Base-by-base conservation (phyloP, 1,284 basidiomycete genomes). In the Tranzscheliella williamsii region DNA sequence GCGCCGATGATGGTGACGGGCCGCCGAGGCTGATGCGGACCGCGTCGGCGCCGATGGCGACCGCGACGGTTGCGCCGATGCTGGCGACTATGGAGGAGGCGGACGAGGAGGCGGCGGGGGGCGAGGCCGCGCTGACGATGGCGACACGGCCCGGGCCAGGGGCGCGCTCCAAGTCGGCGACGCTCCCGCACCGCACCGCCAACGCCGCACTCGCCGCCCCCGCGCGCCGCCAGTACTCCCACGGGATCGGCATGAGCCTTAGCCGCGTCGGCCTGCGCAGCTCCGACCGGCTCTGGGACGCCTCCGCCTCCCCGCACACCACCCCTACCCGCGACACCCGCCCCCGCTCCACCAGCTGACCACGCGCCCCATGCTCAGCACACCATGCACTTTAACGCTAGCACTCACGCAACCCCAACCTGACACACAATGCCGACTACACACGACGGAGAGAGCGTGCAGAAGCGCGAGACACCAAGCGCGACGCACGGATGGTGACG, bases 171-270 rank as follows among this genome's bases (percentile, higher is more conserved):
- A 55, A 52, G 26, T 60, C 58, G 6, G 40, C 44, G 11, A 45
- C 36, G 7, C 20, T 52, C 3, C 58, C 63, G 1, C 58, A 63
- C n/a, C 47, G 63, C 16, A 38, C 42, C 12, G 47, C 57, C 49
- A 62, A 62, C 34, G 58, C 53, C 0, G 31, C 45, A n/a, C 24
- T 57, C 0, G 50, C 57, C 0, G 51, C 44, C 0, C 40, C 55
- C 44, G 49, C 45, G 2, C 27, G 21, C 11, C 35, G 23, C 1
- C 29, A 51, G 17, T 52, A 43, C 16, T 31, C 33, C 2, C 39
- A 54, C n/a, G 64, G 64, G 4, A 41, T 67, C 8, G 64, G 64
- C 1, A 58, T 67, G 42, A 51, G 49, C 21, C 35, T 67, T 6
- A 55, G 37, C 27, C 42, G 60, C 4, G 64, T 67, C 16, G 64